phyloP scores from a whole-genome alignment of 2,329 filamentous ascomycete species.

The Pseudocercospora macadamiae region DNA sequence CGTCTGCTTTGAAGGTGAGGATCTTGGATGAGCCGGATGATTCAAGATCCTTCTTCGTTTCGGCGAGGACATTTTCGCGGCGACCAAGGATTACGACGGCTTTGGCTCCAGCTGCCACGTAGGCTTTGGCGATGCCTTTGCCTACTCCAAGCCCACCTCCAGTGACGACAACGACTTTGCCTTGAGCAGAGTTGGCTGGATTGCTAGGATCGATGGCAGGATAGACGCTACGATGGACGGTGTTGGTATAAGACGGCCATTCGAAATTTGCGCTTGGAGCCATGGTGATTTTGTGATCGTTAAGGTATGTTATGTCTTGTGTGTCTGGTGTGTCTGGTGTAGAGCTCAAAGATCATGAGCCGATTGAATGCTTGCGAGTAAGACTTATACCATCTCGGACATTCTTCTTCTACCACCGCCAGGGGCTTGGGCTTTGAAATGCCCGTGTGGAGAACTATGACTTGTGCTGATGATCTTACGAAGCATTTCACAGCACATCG shows the following conservation, averaged over 20 bases:
- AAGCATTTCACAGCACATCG: not conserved
- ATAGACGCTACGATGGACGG: slow-evolving; percentile 7
- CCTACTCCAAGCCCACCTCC: slow-evolving; percentile 22
- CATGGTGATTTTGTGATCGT: not conserved
- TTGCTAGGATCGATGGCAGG: slow-evolving; percentile 7
- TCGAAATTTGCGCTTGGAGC: slow-evolving; percentile 4
- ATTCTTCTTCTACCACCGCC: not conserved
- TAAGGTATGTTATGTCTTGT: not conserved
- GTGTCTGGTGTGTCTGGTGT: not conserved
- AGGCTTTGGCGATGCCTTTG: slow-evolving; percentile 18
- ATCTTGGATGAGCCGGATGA: slow-evolving; percentile 8
- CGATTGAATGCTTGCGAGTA: not conserved
- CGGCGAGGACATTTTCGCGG: slow-evolving; percentile 10
- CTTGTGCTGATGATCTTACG: not conserved
- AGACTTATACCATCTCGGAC: not conserved
- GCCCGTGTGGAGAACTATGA: no score
- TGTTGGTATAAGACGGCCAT: slow-evolving; percentile 8
- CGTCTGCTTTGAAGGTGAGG: slow-evolving; percentile 22
- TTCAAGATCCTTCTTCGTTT: slow-evolving; percentile 15
- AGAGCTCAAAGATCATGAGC: not conserved
- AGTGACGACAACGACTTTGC: slow-evolving; percentile 9
- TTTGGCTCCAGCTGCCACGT: slow-evolving; percentile 20
- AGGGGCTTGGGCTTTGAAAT: not conserved
- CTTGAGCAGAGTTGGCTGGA: slow-evolving; percentile 2
- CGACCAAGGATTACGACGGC: slow-evolving; percentile 21